phyloP scores from a whole-genome alignment of 495 filamentous ascomycete species.

The Penicillium simplicissimum region DNA sequence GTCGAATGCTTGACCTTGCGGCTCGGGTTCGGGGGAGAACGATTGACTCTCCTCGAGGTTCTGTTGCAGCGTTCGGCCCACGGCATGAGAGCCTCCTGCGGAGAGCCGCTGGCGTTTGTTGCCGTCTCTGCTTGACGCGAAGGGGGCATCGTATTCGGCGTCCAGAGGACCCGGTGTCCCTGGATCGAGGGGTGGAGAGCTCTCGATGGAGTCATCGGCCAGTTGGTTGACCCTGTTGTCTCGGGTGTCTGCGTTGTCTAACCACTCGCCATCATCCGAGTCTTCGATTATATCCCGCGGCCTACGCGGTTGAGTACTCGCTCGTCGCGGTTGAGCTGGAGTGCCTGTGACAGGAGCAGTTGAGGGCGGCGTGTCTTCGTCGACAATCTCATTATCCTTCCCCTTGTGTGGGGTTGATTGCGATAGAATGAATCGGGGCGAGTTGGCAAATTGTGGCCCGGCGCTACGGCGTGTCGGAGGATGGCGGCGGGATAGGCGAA shows the following conservation, averaged over 20 bases:
- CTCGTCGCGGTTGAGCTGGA: slow-evolving; percentile 7
- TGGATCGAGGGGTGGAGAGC: slow-evolving; percentile 21
- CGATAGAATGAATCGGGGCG: slow-evolving; percentile 44
- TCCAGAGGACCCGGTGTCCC: slow-evolving; percentile 18
- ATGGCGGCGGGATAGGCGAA: slow-evolving; percentile 32
- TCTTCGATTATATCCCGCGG: slow-evolving; percentile 43
- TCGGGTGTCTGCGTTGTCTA: slow-evolving; percentile 1
- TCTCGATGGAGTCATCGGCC: slow-evolving; percentile 21
- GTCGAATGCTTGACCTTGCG: background rate
- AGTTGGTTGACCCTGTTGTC: background rate
- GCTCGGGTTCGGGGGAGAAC: slow-evolving; percentile 26
- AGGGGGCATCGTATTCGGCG: slow-evolving; percentile 34
- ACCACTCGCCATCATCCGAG: slow-evolving; percentile 25
- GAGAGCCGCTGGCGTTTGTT: slow-evolving; percentile 35
- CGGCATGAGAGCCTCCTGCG: background rate
- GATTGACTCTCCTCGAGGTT: slow-evolving; percentile 15
- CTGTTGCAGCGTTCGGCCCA: slow-evolving; percentile 3
- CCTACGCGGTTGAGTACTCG: slow-evolving; percentile 14
- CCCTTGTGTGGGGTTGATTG: slow-evolving; percentile 18
- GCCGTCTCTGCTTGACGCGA: slow-evolving; percentile 25
- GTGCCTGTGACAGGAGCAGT: slow-evolving; percentile 16
- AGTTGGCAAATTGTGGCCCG: slow-evolving; percentile 44
- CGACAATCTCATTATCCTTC: slow-evolving; percentile 24
- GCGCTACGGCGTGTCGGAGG: slow-evolving; percentile 31
- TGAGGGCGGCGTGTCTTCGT: slow-evolving; percentile 24